Evolutionary conservation across 345 rosid genomes (phyloP), one percentile per base, ranked within the genome.

Genomic region (Trapa bicornis): DNA sequence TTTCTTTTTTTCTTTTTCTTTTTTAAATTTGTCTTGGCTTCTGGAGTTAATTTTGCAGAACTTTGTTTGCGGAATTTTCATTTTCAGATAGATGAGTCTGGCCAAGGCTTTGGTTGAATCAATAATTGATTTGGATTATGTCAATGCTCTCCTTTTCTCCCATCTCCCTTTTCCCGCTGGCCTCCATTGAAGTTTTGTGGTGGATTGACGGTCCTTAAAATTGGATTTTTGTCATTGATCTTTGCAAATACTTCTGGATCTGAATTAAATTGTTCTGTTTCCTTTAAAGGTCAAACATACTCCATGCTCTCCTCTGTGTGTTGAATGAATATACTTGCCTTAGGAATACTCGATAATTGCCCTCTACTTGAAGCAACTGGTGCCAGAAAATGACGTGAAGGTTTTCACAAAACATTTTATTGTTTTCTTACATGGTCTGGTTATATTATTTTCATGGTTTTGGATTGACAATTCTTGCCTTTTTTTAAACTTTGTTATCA

Each of bases 221-320:
- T 29, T 37, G 62, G 1, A 32, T 32, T 35, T 22, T 9, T 58
- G 33, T 6, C 37, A 3, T 58, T 32, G 33, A 58, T 5, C 15
- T 32, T 65, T 8, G 33, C 2, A 37, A 36, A 32, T 37, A 4
- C 47, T 54, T 48, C 32, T 82, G 72, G 74, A 70, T 69, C 70
- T 63, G 36, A 67, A 72, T 56, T 39, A 32, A 65, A 65, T 41
- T 42, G 47, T 3, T 65, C 32, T 36, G 52, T 65, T 65, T 65
- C 50, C 67, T 65, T 42, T 22, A 75, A 78, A 69, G 68, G 52
- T 77, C 78, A 22, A 61, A 75, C 75, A 70, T 57, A 64, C 15
- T 38, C 8, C 62, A 33, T 58, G 38, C 16, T 58, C 37, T 58
- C 14, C 15, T 0, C 12, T 58, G 32, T 29, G 33, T 5, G 62